Percentiles rank a stretch among this genome's conserved stretches.
These are phyloP conservation scores for Aspergillus nidulans DNA, from an alignment of 495 filamentous ascomycete genomes.

Conservation along the genomic window DNA sequence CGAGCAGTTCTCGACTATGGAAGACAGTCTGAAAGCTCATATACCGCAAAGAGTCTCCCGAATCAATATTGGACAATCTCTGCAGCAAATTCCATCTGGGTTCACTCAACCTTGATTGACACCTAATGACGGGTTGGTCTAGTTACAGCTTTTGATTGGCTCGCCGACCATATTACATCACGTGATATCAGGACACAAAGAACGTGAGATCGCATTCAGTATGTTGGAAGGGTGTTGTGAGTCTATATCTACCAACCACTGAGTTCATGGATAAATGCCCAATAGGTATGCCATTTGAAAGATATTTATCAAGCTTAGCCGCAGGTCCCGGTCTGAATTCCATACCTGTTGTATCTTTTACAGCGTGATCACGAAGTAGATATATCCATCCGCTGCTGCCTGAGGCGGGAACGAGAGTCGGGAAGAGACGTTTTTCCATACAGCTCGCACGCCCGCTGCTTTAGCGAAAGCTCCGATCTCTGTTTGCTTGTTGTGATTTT, in stretches of 20 bases:
- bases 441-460: neutral
- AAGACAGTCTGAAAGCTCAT: neutral
- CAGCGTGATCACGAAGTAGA: neutral
- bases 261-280: too few species aligned
- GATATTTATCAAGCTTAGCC: too few species aligned
- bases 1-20: neutral
- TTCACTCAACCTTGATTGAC: neutral
- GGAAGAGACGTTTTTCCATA: neutral
- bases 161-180: too few species aligned
- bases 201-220: too few species aligned
- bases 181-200: too few species aligned
- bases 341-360: neutral
- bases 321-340: neutral
- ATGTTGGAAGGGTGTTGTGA: too few species aligned
- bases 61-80: neutral
- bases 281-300: too few species aligned
- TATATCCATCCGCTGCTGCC: neutral
- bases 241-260: too few species aligned
- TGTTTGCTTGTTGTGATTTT: constrained; percentile 45
- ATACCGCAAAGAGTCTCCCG: neutral
- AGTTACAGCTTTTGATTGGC: constrained; percentile 3
- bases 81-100: neutral
- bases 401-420: neutral
- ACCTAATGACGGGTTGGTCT: constrained; percentile 4
- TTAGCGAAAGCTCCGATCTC: neutral